These are phyloP conservation scores for Abelmoschus esculentus DNA, from an alignment of 345 rosid species.

Conservation along the genomic window DNA sequence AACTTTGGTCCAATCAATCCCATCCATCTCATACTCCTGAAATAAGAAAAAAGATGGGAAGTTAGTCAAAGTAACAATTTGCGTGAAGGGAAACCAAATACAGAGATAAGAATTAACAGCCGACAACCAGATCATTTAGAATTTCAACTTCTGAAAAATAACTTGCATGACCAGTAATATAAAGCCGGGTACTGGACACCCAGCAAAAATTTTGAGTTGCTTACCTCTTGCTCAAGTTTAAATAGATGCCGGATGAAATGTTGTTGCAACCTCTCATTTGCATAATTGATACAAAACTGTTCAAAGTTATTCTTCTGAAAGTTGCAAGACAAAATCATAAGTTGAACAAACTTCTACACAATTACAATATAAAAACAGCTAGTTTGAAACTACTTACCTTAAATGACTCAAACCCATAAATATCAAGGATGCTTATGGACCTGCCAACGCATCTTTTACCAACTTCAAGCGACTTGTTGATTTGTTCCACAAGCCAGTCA, in stretches of 20 bases:
- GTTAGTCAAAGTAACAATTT: slow-evolving; percentile 1
- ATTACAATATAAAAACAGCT: slow-evolving; percentile 5
- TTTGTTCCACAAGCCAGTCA: slow-evolving; percentile 82
- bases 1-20: slow-evolving; percentile 87
- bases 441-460: slow-evolving; percentile 50
- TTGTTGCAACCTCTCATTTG: slow-evolving; percentile 97
- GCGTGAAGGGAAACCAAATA: neutral
- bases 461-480: slow-evolving; percentile 60
- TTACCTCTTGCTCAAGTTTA: slow-evolving; percentile 89
- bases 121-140: neutral
- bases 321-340: slow-evolving; percentile 18
- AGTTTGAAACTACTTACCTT: slow-evolving; percentile 37
- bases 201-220: slow-evolving; percentile 5
- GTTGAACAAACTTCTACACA: slow-evolving; percentile 4
- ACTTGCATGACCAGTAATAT: neutral
- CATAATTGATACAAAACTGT: slow-evolving; percentile 94
- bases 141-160: neutral
- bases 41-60: slow-evolving; percentile 11
- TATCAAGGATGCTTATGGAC: slow-evolving; percentile 89
- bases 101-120: neutral
- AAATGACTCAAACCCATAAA: slow-evolving; percentile 91
- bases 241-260: slow-evolving; percentile 91
- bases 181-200: neutral
- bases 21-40: slow-evolving; percentile 88
- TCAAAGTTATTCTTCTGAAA: slow-evolving; percentile 92